Percentiles rank a stretch among this genome's conserved stretches.
Conservation (phyloP, 2,329 filamentous ascomycete species). For the Penicillium sclerotiorum region DNA sequence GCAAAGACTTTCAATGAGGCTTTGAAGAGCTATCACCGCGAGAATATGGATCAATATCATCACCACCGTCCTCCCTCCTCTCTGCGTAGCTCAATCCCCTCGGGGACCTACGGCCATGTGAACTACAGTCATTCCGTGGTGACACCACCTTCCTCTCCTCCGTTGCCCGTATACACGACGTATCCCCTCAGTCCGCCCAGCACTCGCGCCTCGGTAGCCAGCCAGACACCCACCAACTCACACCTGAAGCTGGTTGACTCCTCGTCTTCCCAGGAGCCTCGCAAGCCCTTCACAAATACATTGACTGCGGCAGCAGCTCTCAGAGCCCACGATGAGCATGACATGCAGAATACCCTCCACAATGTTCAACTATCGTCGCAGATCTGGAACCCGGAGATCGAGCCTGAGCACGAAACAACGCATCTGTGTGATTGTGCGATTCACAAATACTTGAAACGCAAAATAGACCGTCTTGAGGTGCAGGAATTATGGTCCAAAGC, state of each 20-base stretch:
- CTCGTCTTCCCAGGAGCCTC: not conserved
- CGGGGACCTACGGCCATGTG: not conserved
- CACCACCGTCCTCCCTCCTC: constrained; percentile 2
- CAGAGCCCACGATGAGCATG: constrained; percentile 33
- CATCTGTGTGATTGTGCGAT: constrained; percentile 47
- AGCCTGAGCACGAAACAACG: constrained; percentile 48
- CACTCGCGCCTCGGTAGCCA: not conserved
- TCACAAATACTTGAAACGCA: constrained; percentile 43
- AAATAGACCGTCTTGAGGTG: constrained; percentile 40
- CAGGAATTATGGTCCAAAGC: constrained; percentile 50
- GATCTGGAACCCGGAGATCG: constrained; percentile 52
- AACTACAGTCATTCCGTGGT: not conserved
- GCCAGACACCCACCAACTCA: not conserved
- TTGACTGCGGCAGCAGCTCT: not conserved
- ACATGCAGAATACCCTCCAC: constrained; percentile 49
- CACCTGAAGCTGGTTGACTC: not conserved
- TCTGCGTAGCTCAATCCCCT: not conserved
- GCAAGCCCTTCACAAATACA: not conserved
- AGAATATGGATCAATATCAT: not conserved
- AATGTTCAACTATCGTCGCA: constrained; percentile 42
- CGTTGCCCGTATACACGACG: not conserved
- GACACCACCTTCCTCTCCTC: constrained; percentile 2
- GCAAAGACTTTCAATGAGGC: not conserved
- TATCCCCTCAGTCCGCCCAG: not conserved
- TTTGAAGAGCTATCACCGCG: not conserved